Evolutionary conservation across 1,284 basidiomycete genomes (phyloP).

Genomic region (Fomitopsis betulina): DNA sequence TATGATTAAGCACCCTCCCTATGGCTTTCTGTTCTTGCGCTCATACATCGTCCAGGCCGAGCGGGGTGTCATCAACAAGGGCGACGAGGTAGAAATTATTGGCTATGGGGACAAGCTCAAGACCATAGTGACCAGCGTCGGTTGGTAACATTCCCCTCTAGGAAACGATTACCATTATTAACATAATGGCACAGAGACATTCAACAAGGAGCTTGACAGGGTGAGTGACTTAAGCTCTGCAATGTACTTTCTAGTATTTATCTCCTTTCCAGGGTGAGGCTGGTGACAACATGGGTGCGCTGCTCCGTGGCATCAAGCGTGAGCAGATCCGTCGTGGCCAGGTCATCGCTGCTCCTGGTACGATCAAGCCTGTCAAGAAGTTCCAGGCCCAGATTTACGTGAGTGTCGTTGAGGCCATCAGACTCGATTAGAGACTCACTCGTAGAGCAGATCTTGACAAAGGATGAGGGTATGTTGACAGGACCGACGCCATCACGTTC

Average conservation of each 20-base stretch:
- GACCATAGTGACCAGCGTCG: constrained; percentile 95
- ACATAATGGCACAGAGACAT: constrained; percentile 72
- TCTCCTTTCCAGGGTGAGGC: constrained; percentile 72
- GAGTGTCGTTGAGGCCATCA: constrained; percentile 22
- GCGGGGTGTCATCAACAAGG: constrained; percentile 91
- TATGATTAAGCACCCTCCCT: constrained; percentile 29
- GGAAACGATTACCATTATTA: not conserved
- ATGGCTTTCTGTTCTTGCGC: not conserved
- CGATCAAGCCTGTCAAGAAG: constrained; percentile 94
- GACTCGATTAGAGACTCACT: not conserved
- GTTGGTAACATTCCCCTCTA: constrained; percentile 36
- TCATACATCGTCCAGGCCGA: constrained; percentile 60
- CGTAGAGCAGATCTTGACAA: constrained; percentile 74
- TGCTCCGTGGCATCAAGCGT: constrained; percentile 96
- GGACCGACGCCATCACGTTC: not conserved
- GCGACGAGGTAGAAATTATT: constrained; percentile 91
- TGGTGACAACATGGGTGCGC: constrained; percentile 99
- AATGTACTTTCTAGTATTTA: constrained; percentile 3
- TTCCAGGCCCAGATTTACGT: constrained; percentile 93
- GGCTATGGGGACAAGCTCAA: constrained; percentile 85
- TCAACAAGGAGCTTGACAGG: constrained; percentile 99
- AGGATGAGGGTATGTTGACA: constrained; percentile 71
- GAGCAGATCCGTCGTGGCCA: constrained; percentile 95
- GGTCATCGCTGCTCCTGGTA: constrained; percentile 85
- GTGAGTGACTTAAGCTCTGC: constrained; percentile 32